Evolutionary conservation across 495 filamentous ascomycete species (phyloP).

Genomic region (Xylaria sp.): DNA sequence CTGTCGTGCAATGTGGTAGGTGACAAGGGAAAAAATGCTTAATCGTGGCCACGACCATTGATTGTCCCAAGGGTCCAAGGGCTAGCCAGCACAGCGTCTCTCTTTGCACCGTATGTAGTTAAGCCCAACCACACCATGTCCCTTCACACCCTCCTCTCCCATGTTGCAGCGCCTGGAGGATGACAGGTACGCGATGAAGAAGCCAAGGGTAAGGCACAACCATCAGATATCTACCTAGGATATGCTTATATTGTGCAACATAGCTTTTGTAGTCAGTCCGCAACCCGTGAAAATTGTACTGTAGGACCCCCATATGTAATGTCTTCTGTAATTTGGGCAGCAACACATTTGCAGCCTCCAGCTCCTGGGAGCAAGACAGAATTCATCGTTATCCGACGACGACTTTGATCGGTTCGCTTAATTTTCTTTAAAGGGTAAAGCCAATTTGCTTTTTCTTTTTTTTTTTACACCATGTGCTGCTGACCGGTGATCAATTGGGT

Average conservation of each 20-base stretch:
- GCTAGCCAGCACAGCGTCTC: too few species aligned
- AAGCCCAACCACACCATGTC: neutral
- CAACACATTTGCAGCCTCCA: neutral
- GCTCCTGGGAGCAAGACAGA: neutral
- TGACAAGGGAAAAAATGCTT: neutral
- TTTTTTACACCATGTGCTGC: neutral
- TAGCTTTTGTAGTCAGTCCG: neutral
- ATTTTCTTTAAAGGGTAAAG: neutral
- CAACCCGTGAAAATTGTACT: slow-evolving; percentile 1
- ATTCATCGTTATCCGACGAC: neutral
- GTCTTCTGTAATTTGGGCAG: slow-evolving; percentile 1
- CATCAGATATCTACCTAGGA: neutral
- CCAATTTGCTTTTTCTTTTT: neutral
- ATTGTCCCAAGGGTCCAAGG: too few species aligned
- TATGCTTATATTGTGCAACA: neutral
- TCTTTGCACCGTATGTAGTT: neutral
- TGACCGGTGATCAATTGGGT: neutral
- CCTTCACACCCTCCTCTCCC: neutral
- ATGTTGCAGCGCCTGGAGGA: neutral
- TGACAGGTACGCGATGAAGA: slow-evolving; percentile 6
- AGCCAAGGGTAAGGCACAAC: neutral
- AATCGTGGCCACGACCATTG: neutral
- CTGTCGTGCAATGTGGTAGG: neutral
- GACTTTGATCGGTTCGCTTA: slow-evolving; percentile 5
- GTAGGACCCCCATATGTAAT: neutral